These are phyloP conservation scores for Entelexis paramagnoliae DNA, from an alignment of 1,139 yeast species.

Conservation along the genomic window DNA sequence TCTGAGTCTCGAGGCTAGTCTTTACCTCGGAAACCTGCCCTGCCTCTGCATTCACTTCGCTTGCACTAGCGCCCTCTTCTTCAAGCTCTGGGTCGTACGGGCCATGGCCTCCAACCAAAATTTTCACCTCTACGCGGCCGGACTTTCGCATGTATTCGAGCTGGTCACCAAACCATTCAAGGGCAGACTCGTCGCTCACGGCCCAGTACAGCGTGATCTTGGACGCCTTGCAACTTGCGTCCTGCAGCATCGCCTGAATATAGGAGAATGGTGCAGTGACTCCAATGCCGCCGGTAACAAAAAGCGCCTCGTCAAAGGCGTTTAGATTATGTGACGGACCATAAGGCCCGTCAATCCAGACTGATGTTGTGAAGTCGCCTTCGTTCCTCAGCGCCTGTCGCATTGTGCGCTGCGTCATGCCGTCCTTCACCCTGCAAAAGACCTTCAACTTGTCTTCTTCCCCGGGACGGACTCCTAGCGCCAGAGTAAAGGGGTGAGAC, in stretches of 20 bases:
- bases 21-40: not conserved
- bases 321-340: not conserved
- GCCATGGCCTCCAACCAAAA: too few species aligned
- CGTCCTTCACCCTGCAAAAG: not conserved
- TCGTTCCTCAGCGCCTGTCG: not conserved
- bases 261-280: not conserved
- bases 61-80: not conserved
- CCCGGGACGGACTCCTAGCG: not conserved
- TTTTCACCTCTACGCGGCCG: too few species aligned
- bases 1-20: not conserved
- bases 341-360: not conserved
- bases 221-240: slow-evolving; percentile 24
- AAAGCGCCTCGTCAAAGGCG: not conserved
- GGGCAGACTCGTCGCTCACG: too few species aligned
- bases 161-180: too few species aligned
- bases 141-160: too few species aligned
- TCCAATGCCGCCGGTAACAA: not conserved
- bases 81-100: too few species aligned
- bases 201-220: slow-evolving; percentile 26
- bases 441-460: not conserved
- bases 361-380: not conserved
- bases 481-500: not conserved
- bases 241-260: not conserved
- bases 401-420: not conserved
- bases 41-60: not conserved